These are phyloP conservation scores for Steccherinum ochraceum DNA, from an alignment of 768 basidiomycete species.

Conservation along the genomic window DNA sequence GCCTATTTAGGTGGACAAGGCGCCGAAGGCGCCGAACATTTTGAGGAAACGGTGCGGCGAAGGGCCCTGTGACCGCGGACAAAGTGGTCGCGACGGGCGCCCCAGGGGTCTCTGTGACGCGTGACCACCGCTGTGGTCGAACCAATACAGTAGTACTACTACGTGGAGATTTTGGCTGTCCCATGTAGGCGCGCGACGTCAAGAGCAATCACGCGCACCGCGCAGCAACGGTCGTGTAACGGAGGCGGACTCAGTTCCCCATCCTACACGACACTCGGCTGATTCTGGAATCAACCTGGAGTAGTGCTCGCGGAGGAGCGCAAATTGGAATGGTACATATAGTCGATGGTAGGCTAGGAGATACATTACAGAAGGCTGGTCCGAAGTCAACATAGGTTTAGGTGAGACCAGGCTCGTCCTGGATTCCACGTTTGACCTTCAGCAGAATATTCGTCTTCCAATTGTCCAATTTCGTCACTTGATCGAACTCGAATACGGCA, in stretches of 20 bases:
- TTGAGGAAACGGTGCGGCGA: no score
- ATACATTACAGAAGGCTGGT: neutral
- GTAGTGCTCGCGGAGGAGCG: neutral
- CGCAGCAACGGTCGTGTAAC: neutral
- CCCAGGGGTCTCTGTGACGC: no score
- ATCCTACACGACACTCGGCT: no score
- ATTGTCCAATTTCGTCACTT: slow-evolving; percentile 87
- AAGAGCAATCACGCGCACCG: neutral
- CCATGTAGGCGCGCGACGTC: neutral
- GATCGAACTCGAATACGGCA: slow-evolving; percentile 89
- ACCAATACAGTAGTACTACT: no score
- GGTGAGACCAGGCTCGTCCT: slow-evolving; percentile 40
- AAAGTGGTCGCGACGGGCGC: no score
- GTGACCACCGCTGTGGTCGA: no score
- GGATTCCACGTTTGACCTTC: slow-evolving; percentile 80
- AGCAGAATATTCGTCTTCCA: slow-evolving; percentile 93
- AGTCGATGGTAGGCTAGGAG: neutral
- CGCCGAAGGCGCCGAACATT: no score
- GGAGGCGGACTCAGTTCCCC: no score
- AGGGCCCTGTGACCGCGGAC: no score
- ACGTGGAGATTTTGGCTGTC: neutral
- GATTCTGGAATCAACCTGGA: neutral
- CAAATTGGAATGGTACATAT: no score
- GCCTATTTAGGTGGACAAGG: no score
- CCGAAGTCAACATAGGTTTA: neutral